phyloP scores from a whole-genome alignment of 352 stramenopile species.

The Phytophthora ramorum region DNA sequence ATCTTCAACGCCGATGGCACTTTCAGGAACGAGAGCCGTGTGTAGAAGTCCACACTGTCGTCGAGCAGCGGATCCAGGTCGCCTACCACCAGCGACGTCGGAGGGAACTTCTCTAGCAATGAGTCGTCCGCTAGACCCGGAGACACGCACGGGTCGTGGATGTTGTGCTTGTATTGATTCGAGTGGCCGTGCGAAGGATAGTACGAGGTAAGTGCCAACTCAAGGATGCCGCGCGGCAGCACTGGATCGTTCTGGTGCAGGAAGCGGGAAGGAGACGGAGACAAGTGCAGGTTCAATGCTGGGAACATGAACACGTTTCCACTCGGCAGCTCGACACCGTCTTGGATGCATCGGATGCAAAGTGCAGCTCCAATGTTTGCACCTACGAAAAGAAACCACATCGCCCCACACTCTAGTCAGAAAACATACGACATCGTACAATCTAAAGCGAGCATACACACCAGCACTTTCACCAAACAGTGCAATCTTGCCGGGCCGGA shows the following conservation, averaged over 20 bases:
- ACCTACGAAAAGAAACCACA: slow-evolving; percentile 42
- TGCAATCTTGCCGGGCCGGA: slow-evolving; percentile 68
- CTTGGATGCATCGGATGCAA: slow-evolving; percentile 86
- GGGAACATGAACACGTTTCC: slow-evolving; percentile 91
- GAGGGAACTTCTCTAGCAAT: slow-evolving; percentile 79
- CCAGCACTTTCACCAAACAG: slow-evolving; percentile 88
- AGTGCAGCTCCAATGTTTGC: slow-evolving; percentile 89
- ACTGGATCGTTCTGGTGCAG: slow-evolving; percentile 90
- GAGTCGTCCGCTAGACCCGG: slow-evolving; percentile 80
- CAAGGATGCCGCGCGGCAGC: slow-evolving; percentile 80
- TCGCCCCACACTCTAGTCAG: not conserved
- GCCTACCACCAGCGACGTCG: slow-evolving; percentile 84
- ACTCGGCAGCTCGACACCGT: slow-evolving; percentile 69
- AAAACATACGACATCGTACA: not conserved
- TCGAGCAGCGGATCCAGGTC: slow-evolving; percentile 89
- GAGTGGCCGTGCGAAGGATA: slow-evolving; percentile 84
- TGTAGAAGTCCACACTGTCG: slow-evolving; percentile 92
- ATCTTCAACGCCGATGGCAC: slow-evolving; percentile 87
- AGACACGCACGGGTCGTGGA: slow-evolving; percentile 88
- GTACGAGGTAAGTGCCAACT: slow-evolving; percentile 86
- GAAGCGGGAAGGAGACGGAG: slow-evolving; percentile 87
- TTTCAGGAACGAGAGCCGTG: slow-evolving; percentile 78
- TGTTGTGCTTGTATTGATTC: slow-evolving; percentile 91
- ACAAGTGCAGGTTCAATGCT: slow-evolving; percentile 90
- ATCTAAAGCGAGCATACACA: slow-evolving; percentile 23